Base-by-base conservation (phyloP, 371 early-diverging fungal species). In the Mortierella sp. region DNA sequence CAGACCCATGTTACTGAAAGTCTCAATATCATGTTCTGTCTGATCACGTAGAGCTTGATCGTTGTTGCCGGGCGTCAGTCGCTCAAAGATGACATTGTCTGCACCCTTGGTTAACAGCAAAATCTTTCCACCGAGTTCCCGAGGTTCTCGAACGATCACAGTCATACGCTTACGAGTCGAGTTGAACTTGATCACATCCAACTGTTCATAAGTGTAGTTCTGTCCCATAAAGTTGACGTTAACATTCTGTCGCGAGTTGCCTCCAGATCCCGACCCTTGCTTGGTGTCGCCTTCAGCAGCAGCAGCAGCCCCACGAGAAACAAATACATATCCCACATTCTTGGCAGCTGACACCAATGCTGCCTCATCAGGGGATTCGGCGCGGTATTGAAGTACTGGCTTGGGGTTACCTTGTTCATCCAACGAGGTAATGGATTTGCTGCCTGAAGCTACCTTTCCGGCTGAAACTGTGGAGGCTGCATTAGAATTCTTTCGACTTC, bases 31-130 rank as follows among this genome's bases (percentile, higher is more conserved):
- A 2, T 85, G 66, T 35, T 88, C 83, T 0, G 94, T 94, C 53
- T 83, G 73, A 54, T 87, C 85, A 2, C 87, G 69, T 40, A 89
- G 62, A 7, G 77, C 70, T 8, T 87, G 84, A 65, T 92, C 89
- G 3, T 72, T 83, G 0, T 40, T 47, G 8, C 70, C 34, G 0
- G 64, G 62, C n/a, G 56, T 22, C 37, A 97, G 80, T 15, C 95
- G 88, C 66, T 93, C 93, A 42, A 93, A 87, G 34, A 99, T 97
- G 37, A 97, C 91, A 73, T 92, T 94, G 75, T 99, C 99, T 12
- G 99, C 98, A 28, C 99, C 99, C 85, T 99, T 99, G 64, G 93
- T 92, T 65, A 95, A 90, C 47, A 99, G 55, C 4, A 96, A 84
- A 45, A 97, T 89, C 71, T 94, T 94, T 72, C 93, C 91, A 22